phyloP scores from a whole-genome alignment of 768 basidiomycete species.

The Strobilomyces echinocephalus region DNA sequence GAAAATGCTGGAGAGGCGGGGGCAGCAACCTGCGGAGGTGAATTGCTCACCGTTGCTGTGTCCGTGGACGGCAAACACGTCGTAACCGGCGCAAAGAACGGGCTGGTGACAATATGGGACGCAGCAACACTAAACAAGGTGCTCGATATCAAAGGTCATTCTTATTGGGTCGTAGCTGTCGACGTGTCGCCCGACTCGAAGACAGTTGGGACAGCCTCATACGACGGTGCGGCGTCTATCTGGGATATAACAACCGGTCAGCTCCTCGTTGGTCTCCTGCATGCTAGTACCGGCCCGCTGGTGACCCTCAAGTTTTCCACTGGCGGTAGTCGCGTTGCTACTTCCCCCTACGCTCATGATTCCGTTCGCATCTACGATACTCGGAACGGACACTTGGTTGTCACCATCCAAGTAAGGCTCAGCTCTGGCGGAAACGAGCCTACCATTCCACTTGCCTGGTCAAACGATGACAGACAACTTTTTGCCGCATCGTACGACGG shows the following conservation, averaged over 20 bases:
- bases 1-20: background rate
- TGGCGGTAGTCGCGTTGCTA: conserved; percentile 3
- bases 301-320: conserved; percentile 12
- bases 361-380: conserved; percentile 11
- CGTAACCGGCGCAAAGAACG: conserved; percentile 13
- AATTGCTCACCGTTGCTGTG: conserved; percentile 6
- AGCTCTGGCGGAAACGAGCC: conserved; percentile 13
- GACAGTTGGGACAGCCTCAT: conserved; percentile 11
- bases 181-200: conserved; percentile 13
- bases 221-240: conserved; percentile 6
- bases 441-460: conserved; percentile 16
- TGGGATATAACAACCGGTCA: conserved; percentile 13
- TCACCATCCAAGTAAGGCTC: conserved; percentile 10
- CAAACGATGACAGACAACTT: conserved; percentile 8
- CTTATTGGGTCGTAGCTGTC: conserved; percentile 12
- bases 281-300: conserved; percentile 1
- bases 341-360: conserved; percentile 3
- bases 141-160: conserved; percentile 9
- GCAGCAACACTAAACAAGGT: background rate
- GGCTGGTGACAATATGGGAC: conserved; percentile 11
- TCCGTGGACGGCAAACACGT: conserved; percentile 9
- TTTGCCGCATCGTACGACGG: conserved; percentile 9
- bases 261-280: conserved; percentile 7
- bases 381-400: conserved; percentile 1
- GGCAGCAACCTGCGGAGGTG: background rate